Percentiles rank a stretch among this genome's conserved stretches.
Conservation (phyloP, 2,329 filamentous ascomycete genomes). For the Sordariomycetes sp. region DNA sequence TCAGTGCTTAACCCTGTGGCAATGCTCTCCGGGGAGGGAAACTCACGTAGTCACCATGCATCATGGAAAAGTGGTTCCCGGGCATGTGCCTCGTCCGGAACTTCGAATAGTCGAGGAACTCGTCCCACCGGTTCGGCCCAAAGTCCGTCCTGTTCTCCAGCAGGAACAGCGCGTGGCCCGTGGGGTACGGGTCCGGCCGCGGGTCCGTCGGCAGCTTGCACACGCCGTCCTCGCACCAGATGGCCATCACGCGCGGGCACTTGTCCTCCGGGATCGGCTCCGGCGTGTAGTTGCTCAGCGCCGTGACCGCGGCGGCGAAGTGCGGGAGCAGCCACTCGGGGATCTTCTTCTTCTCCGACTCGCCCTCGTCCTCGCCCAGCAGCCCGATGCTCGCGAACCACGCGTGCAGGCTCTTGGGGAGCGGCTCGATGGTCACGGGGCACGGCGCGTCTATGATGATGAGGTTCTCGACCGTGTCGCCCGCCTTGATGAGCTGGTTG, state of each 20-base stretch:
- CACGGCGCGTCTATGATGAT: conserved; percentile 58
- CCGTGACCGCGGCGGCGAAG: conserved; percentile 58
- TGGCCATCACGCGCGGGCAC: conserved; percentile 50
- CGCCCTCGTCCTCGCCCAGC: conserved; percentile 47
- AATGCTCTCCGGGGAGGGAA: background rate
- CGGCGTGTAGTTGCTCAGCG: conserved; percentile 59
- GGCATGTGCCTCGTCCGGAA: conserved; percentile 57
- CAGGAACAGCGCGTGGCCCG: conserved; percentile 55
- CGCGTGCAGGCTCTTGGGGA: conserved; percentile 51
- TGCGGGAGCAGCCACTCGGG: conserved; percentile 67
- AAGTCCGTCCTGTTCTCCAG: conserved; percentile 66
- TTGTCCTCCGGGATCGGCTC: conserved; percentile 47
- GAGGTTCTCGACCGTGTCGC: conserved; percentile 47
- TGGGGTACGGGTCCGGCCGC: conserved; percentile 48
- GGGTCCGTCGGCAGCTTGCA: conserved; percentile 57
- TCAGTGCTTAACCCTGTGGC: conserved; percentile 8
- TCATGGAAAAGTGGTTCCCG: conserved; percentile 69
- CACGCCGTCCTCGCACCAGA: conserved; percentile 67
- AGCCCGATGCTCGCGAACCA: conserved; percentile 66
- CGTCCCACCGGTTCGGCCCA: conserved; percentile 57
- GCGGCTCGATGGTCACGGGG: conserved; percentile 56
- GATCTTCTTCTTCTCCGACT: conserved; percentile 40
- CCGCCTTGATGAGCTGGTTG: conserved; percentile 44
- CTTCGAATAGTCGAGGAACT: conserved; percentile 49
- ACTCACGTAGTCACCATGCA: conserved; percentile 45